Evolutionary conservation across 768 basidiomycete genomes (phyloP).

Genomic region (Calocera viscosa): DNA sequence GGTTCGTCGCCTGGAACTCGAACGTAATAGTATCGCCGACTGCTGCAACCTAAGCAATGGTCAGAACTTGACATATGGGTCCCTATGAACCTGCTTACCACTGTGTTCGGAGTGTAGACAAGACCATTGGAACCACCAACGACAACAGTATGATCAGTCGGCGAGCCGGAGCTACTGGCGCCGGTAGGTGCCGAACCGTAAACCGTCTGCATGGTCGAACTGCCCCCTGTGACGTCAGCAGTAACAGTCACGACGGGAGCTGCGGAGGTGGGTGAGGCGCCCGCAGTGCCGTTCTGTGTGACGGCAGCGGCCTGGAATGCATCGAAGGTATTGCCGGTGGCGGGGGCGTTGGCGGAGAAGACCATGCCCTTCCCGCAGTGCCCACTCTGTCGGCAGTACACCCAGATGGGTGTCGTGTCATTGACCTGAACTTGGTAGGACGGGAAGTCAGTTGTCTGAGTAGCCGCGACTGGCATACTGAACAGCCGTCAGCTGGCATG

Average conservation of each 20-base stretch:
- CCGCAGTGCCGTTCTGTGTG: constrained; percentile 21
- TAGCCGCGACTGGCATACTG: constrained; percentile 43
- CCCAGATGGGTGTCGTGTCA: constrained; percentile 46
- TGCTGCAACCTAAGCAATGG: constrained; percentile 29
- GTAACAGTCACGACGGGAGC: constrained; percentile 23
- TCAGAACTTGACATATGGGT: constrained; percentile 24
- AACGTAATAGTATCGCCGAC: constrained; percentile 48
- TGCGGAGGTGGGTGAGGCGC: constrained; percentile 16
- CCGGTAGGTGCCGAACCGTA: constrained; percentile 26
- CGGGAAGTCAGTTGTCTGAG: constrained; percentile 37
- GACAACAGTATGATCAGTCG: constrained; percentile 23
- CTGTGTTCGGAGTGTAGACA: constrained; percentile 3
- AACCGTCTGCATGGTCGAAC: constrained; percentile 20
- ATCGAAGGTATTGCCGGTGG: constrained; percentile 34
- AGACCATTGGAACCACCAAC: constrained; percentile 22
- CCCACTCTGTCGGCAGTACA: constrained; percentile 37
- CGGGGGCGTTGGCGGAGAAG: constrained; percentile 45
- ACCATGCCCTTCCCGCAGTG: constrained; percentile 59
- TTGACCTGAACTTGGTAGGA: constrained; percentile 38
- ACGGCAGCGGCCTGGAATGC: constrained; percentile 46
- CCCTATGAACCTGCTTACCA: background rate
- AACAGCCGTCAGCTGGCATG: background rate
- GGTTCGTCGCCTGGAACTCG: constrained; percentile 47
- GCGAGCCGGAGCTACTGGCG: constrained; percentile 20
- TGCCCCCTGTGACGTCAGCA: constrained; percentile 25